Evolutionary conservation across 352 stramenopile genomes (phyloP), one percentile per base, ranked within the genome.

Genomic region (Lagenidium giganteum): DNA sequence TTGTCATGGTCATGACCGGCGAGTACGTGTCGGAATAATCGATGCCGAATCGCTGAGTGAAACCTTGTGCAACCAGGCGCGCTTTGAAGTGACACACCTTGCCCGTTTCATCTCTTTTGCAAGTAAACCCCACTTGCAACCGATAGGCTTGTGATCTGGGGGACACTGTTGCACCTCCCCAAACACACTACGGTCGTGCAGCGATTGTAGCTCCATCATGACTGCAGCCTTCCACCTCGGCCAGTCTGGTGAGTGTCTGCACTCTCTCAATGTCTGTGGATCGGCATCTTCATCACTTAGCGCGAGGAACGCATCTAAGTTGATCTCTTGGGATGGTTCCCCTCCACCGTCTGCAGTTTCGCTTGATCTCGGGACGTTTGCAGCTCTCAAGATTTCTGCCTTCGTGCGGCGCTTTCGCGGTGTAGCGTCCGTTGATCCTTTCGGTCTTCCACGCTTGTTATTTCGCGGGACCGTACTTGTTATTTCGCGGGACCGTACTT

Each of bases 11-110:
- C 38, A 49, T 55, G 47, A 49, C 47, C 16, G 47, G 47, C 39
- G 39, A 55, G 21, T 55, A 55, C 47, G 47, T 55, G 47, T 54
- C 47, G 29, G 29, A 47, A 28, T 54, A 54, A 38, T 54, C 47
- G 13, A 47, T 54, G 23, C 47, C 47, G 25, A 42, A 47, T 26
- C 29, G 7, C 18, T 55, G 39, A 16, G 38, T 55, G 32, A 55
- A 55, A 25, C 47, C 47, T 43, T 54, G 29, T 33, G 47, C 47
- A 1, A 54, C 47, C 12, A 54, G 38, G 13, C 47, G 38, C 30
- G 30, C 38, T 11, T 54, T 54, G 38, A 43, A 54, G 13, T 30
- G 47, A 20, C 12, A 8, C 5, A 54, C 25, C 13, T 41, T 46
- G 8, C 45, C 45, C 17, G 23, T 41, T 35, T 47, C 30, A 18